phyloP scores from a whole-genome alignment of 2,329 filamentous ascomycete species.

The Beauveria asiatica region DNA sequence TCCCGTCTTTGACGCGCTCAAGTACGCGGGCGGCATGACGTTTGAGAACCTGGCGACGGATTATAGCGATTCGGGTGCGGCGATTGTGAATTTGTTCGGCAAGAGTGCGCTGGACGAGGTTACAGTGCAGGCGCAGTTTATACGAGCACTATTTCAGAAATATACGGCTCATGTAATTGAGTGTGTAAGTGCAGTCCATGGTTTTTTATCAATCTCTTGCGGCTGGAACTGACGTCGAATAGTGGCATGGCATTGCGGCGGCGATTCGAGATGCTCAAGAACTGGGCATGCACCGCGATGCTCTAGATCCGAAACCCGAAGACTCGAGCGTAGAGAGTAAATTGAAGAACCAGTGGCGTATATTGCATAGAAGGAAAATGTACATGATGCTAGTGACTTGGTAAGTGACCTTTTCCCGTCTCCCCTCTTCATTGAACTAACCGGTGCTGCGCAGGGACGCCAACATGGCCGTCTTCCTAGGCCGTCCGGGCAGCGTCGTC shows the following conservation, averaged over 20 bases:
- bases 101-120: slow-evolving; percentile 48
- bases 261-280: slow-evolving; percentile 55
- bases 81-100: slow-evolving; percentile 45
- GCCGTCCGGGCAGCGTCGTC: slow-evolving; percentile 49
- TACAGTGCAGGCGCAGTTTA: slow-evolving; percentile 49
- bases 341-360: slow-evolving; percentile 49
- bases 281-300: slow-evolving; percentile 49
- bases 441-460: slow-evolving; percentile 35
- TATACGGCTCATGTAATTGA: slow-evolving; percentile 51
- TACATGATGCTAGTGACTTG: slow-evolving; percentile 45
- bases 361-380: slow-evolving; percentile 45
- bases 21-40: slow-evolving; percentile 50
- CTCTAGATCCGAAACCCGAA: slow-evolving; percentile 40
- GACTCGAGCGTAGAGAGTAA: slow-evolving; percentile 38
- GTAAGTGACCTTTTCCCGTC: slow-evolving; percentile 14
- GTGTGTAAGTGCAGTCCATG: slow-evolving; percentile 29
- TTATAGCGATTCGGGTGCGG: slow-evolving; percentile 50
- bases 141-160: slow-evolving; percentile 49
- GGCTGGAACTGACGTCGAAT: slow-evolving; percentile 4
- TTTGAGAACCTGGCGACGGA: slow-evolving; percentile 53
- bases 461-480: slow-evolving; percentile 44
- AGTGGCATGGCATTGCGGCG: slow-evolving; percentile 49
- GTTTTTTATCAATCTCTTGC: not conserved
- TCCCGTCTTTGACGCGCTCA: slow-evolving; percentile 44
- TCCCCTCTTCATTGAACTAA: not conserved